These are phyloP conservation scores for Backusella tarrabulga DNA, from an alignment of 192 early-diverging fungal species.

Conservation along the genomic window DNA sequence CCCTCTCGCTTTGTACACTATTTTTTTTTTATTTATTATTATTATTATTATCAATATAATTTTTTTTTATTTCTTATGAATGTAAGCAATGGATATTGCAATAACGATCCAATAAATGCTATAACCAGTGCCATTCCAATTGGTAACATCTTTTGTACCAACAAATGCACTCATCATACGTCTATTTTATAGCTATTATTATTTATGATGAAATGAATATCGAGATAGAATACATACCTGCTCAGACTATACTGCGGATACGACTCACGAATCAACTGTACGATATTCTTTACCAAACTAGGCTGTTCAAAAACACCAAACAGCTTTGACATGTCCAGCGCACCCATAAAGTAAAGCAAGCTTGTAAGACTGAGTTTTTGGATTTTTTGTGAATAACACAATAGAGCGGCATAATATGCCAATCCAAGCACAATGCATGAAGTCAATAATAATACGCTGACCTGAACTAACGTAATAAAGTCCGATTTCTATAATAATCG, in stretches of 20 bases:
- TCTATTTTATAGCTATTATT: neutral
- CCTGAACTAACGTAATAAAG: neutral
- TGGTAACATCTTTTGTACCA: neutral
- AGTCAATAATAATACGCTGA: neutral
- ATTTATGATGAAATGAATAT: neutral
- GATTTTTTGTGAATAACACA: neutral
- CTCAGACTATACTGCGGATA: neutral
- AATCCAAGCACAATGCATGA: neutral
- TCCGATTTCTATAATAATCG: neutral
- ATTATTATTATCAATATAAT: neutral
- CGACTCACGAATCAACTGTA: neutral
- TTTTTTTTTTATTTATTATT: neutral
- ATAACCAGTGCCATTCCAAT: constrained; percentile 5
- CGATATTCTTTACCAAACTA: neutral
- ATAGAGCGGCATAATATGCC: neutral
- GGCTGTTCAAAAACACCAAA: neutral
- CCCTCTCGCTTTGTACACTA: neutral
- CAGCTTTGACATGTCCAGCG: neutral
- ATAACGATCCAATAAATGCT: constrained; percentile 8
- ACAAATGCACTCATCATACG: neutral
- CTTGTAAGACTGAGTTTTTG: neutral
- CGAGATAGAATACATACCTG: neutral
- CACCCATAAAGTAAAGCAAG: neutral
- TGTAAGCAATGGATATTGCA: neutral
- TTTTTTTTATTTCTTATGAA: neutral